These are phyloP conservation scores for Fusarium nematophilum DNA, from an alignment of 2,329 filamentous ascomycete species.

Conservation along the genomic window DNA sequence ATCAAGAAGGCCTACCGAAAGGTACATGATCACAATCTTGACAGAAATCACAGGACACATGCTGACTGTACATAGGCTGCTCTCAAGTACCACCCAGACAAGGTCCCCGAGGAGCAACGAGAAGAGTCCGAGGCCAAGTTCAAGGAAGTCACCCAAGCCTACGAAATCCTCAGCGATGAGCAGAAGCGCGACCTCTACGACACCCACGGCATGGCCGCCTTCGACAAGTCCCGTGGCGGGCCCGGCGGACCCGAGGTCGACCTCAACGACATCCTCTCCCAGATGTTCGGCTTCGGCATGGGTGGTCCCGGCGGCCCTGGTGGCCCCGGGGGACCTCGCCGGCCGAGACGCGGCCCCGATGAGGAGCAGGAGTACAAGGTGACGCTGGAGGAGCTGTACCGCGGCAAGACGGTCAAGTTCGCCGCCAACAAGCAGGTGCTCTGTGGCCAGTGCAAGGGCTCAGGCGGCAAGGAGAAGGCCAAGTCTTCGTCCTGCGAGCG, in stretches of 20 bases:
- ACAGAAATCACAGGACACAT: constrained; percentile 5
- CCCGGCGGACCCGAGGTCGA: constrained; percentile 78
- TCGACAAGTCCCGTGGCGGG: constrained; percentile 80
- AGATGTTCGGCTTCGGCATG: constrained; percentile 88
- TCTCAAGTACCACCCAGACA: constrained; percentile 91
- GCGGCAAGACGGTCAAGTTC: constrained; percentile 98
- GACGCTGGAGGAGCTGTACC: constrained; percentile 93
- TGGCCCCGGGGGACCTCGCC: constrained; percentile 65
- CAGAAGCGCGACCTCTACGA: constrained; percentile 94
- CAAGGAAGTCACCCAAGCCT: constrained; percentile 92
- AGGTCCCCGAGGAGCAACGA: constrained; percentile 87
- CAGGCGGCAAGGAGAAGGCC: constrained; percentile 90
- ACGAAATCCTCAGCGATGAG: constrained; percentile 97
- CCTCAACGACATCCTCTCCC: constrained; percentile 89
- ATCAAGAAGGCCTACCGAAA: constrained; percentile 98
- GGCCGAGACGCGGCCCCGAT: constrained; percentile 78
- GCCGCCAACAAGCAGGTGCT: constrained; percentile 94
- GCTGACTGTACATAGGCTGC: constrained; percentile 71
- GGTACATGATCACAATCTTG: constrained; percentile 60
- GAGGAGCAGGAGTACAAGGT: constrained; percentile 95
- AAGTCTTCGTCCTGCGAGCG: constrained; percentile 85
- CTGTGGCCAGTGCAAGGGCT: constrained; percentile 87
- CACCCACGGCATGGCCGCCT: constrained; percentile 93
- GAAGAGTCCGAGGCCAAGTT: constrained; percentile 90
- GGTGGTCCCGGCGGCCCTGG: constrained; percentile 60